Evolutionary conservation across 371 early-diverging fungal genomes (phyloP), one percentile per base, ranked within the genome.

Genomic region (Blakeslea trispora): DNA sequence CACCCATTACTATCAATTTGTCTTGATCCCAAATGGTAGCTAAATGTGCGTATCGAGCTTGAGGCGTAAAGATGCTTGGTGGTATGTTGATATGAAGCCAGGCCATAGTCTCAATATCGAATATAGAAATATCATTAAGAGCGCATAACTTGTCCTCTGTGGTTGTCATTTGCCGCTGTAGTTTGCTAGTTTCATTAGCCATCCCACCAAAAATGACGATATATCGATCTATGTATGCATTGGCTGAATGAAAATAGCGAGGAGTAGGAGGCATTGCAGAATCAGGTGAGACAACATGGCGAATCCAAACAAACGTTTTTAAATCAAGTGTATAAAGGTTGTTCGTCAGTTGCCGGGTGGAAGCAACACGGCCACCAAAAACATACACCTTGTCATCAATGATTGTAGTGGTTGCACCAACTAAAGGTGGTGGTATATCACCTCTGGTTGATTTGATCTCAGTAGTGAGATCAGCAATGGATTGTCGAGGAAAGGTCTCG

Each of bases 161-260:
- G 21, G 28, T 7, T 7, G 7, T 28, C 3, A 7, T 28, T 5
- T 28, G 28, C 7, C 28, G 28, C 7, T 28, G 28, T 7, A 3
- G 5, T 7, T 60, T 50, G 39, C 48, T 40, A 22, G 43, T 51
- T 1, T 49, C 45, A 22, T 81, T 61, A 6, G 84, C 80, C 84
- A 86, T 86, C 31, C 88, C 88, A 28, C 88, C 88, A 74, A 84
- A 84, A 17, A 83, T 61, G 10, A 86, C 77, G 22, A 88, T 64
- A 46, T 74, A 64, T 34, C 71, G 68, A 24, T 68, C 60, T 28
- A 3, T 28, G 64, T 86, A 88, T 14, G 82, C 69, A 40, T 82
- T 86, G 41, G 87, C 77, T 5, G 91, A 87, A 65, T 92, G 93
- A 68, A 92, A 92, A 60, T 91, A 91, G 14, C 93, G 75, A 14